Evolutionary conservation across 2,329 filamentous ascomycete genomes (phyloP), one percentile per base, ranked within the genome.

Genomic region (Cordyceps javanica): DNA sequence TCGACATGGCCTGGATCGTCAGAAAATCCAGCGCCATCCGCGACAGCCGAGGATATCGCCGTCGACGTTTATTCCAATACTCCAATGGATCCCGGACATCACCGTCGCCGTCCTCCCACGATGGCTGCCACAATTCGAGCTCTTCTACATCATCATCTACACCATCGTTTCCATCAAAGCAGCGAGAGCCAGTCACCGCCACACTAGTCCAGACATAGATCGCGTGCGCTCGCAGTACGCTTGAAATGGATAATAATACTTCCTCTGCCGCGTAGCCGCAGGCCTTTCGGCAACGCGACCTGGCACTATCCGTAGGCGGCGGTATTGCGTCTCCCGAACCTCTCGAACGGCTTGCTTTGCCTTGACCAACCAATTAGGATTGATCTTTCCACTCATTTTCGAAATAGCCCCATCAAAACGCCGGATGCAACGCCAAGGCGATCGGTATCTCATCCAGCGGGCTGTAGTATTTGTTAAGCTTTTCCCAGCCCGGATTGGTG

Each of bases 151-250:
- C 25, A 36, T 36, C 48, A n/a, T 34, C 32, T 13, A 13, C 16
- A 14, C 36, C 28, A 25, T 34, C 28, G 19, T 25, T 13, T 25
- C 30, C 45, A 6, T 30, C 74, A 75, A 57, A 81, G 72, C 19
- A 82, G 73, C 67, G 81, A 8, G 36, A 5, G 3, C 60, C 72
- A 42, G 23, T 26, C 32, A 9, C 46, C 45, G 41, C 39, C 44
- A 14, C 19, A 48, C 36, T 42, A 14, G 21, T 46, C 41, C 32
- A 28, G 30, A 34, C 13, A 19, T 38, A 13, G 34, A 30, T 26
- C 41, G 46, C 26, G 46, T 56, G 28, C 42, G 52, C 41, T 44
- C 41, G 32, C 57, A 57, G 19, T 38, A 53, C 23, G 42, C 45
- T 51, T 48, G 30, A n/a, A 48, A 61, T 21, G 38, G 41, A 30